Conservation (phyloP, 2,329 filamentous ascomycete species). For the Dactylellina cionopaga region DNA sequence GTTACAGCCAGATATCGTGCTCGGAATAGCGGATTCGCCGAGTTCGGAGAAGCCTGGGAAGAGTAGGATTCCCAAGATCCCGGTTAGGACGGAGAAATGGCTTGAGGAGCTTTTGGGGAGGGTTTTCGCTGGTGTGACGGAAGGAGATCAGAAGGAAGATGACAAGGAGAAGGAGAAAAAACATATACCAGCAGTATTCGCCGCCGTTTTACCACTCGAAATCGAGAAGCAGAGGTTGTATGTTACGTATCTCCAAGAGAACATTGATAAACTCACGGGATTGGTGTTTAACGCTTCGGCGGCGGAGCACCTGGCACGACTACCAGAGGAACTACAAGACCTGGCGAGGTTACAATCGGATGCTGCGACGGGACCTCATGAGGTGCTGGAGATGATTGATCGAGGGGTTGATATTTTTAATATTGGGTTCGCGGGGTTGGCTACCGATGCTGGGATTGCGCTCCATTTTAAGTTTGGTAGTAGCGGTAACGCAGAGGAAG, state of each 20-base stretch:
- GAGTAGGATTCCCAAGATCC: constrained; percentile 84
- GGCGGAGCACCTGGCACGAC: constrained; percentile 72
- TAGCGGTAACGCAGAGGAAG: constrained; percentile 6
- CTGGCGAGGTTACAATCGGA: constrained; percentile 81
- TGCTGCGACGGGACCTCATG: constrained; percentile 75
- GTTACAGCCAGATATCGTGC: constrained; percentile 81
- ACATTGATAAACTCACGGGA: constrained; percentile 69
- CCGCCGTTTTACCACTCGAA: constrained; percentile 78
- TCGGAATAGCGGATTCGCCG: constrained; percentile 79
- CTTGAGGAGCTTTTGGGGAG: constrained; percentile 72
- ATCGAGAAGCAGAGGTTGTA: constrained; percentile 82
- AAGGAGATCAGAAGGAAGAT: neutral
- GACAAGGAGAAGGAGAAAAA: constrained; percentile 52
- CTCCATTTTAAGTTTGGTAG: constrained; percentile 79
- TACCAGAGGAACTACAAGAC: constrained; percentile 69
- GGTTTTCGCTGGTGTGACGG: constrained; percentile 30
- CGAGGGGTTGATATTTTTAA: constrained; percentile 83
- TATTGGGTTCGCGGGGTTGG: constrained; percentile 76
- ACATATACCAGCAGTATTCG: constrained; percentile 66
- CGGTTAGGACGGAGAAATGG: constrained; percentile 85
- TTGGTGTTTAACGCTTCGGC: constrained; percentile 79
- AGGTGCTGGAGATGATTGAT: constrained; percentile 77
- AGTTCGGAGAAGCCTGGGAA: constrained; percentile 68
- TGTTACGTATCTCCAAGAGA: constrained; percentile 75
- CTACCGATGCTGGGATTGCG: constrained; percentile 86